These are phyloP conservation scores for Ceratobasidium sp. DNA, from an alignment of 1,284 basidiomycete genomes.

Conservation along the genomic window DNA sequence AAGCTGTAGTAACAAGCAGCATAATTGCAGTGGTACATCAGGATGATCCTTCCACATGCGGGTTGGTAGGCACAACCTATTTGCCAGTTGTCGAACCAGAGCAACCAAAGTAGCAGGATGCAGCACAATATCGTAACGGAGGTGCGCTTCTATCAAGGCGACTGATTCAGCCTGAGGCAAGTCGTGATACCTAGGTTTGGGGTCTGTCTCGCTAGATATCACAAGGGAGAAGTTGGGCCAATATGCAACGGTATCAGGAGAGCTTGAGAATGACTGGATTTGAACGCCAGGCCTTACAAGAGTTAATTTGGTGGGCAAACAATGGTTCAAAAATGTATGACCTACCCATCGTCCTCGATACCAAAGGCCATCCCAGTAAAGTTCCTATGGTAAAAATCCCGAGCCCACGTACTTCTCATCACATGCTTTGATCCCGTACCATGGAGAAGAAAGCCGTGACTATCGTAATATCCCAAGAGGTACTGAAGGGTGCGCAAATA, in stretches of 20 bases:
- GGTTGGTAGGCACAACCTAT: neutral
- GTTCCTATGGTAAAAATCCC: neutral
- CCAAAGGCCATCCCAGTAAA: neutral
- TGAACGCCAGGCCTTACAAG: neutral
- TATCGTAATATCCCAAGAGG: neutral
- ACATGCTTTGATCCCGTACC: neutral
- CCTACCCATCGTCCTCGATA: neutral
- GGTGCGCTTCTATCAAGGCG: neutral
- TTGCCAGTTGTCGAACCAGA: neutral
- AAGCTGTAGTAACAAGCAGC: neutral
- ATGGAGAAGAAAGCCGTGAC: neutral
- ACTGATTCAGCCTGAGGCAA: neutral
- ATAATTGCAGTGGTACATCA: neutral
- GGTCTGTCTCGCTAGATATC: neutral
- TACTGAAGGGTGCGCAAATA: neutral
- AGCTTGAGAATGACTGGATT: neutral
- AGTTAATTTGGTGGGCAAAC: neutral
- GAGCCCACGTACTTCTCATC: neutral
- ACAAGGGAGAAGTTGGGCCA: neutral
- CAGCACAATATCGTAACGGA: neutral
- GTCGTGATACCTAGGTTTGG: neutral
- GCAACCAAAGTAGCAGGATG: slow-evolving; percentile 1
- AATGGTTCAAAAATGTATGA: neutral
- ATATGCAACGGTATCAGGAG: neutral
- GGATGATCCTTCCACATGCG: neutral